Base-by-base conservation (phyloP, 2,329 filamentous ascomycete species). In the Neopestalotiopsis clavispora region DNA sequence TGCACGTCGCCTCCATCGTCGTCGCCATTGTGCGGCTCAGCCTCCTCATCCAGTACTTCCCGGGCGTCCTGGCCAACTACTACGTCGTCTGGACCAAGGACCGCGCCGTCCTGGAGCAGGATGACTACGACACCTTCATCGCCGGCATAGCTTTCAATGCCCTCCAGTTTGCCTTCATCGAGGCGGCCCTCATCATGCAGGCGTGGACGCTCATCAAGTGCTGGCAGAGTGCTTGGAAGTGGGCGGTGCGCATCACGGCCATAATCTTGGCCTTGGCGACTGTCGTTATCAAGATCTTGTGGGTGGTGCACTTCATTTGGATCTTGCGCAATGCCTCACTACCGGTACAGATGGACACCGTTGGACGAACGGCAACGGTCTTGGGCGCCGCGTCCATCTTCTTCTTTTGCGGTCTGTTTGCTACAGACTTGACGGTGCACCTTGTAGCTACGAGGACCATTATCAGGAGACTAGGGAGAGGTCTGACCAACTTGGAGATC, bases 1-100 rank as follows among this genome's bases (percentile, higher is more conserved):
- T 94, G 74, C 94, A 95, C 76, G 72, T 87, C 23, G 69, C 85
- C 30, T 87, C 88, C 14, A 85, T 97, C 23, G 65, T 87, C 63
- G 76, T 90, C 75, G 90, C 91, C 79, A 81, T 87, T 64, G 78
- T 89, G 60, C 90, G 92, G 69, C 85, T 84, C 75, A 77, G 86
- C 17, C 79, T 94, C 4, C 81, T 89, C 28, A 80, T 83, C 66
- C 75, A 89, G 68, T 92, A 87, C 78, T 90, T 89, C 75, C 86
- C 88, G 9, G 89, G 89, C 2, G 81, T 84, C 4, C 90, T 89
- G 73, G 82, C 85, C 73, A 83, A 90, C 66, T 86, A 90, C 68
- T 94, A 94, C 78, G 80, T 85, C 28, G 80, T 85, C 71, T 87
- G 90, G 75, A 78, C 86, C 2, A 77, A 75, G 3, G 91, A 94